Percentiles rank a stretch among this genome's conserved stretches.
Conservation (phyloP, 2,329 filamentous ascomycete genomes). For the Pseudopithomyces maydicus region DNA sequence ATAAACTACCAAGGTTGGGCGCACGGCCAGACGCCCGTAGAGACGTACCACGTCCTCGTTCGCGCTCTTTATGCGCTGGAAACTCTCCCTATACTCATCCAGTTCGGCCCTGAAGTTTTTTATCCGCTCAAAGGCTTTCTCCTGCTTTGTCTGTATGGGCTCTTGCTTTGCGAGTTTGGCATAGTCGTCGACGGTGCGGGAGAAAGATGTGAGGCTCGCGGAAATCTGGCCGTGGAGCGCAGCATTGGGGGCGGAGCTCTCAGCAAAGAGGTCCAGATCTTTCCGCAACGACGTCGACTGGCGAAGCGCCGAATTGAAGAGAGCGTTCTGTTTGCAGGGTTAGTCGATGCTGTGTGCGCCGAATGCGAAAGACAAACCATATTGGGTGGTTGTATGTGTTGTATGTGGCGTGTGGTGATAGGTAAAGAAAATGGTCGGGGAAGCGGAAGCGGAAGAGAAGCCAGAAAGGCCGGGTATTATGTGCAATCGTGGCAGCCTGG, state of each 20-base stretch:
- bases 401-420: background rate
- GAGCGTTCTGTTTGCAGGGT: constrained; percentile 65
- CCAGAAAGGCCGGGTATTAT: background rate
- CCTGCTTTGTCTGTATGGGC: constrained; percentile 86
- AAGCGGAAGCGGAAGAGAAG: background rate
- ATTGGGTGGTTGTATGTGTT: background rate
- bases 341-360: constrained; percentile 7
- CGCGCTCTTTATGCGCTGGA: constrained; percentile 76
- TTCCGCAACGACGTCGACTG: constrained; percentile 80
- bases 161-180: constrained; percentile 83
- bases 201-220: constrained; percentile 73
- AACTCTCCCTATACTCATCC: constrained; percentile 75
- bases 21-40: constrained; percentile 9
- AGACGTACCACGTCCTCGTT: constrained; percentile 71
- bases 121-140: constrained; percentile 85
- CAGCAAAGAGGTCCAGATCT: constrained; percentile 74
- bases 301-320: constrained; percentile 85
- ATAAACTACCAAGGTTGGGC: too few species aligned
- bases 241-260: constrained; percentile 61
- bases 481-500: constrained; percentile 18
- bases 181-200: constrained; percentile 93
- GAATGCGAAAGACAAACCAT: constrained; percentile 24
- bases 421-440: background rate
- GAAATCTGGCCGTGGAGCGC: constrained; percentile 61
- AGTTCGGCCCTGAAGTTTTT: constrained; percentile 86